Percentiles rank a stretch among this genome's conserved stretches.
Conservation (phyloP, 106 monocot genomes). For the Cymbidium sinense region DNA sequence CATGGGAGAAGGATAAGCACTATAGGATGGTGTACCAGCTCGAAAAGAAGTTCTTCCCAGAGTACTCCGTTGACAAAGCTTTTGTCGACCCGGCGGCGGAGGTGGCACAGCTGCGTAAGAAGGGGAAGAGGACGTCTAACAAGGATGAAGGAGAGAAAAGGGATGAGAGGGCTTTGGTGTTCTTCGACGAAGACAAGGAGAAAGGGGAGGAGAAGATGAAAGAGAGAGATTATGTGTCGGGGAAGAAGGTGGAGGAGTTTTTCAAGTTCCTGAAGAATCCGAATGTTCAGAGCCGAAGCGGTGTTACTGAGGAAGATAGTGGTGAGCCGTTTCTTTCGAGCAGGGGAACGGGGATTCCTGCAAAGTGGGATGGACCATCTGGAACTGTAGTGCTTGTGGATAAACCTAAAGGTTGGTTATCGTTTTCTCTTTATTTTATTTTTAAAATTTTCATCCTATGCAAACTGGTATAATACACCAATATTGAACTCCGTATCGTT, state of each 20-base stretch:
- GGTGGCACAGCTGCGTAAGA: slow-evolving; percentile 10
- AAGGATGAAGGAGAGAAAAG: slow-evolving; percentile 17
- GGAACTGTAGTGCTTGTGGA: slow-evolving; percentile 90
- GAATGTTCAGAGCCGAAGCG: slow-evolving; percentile 3
- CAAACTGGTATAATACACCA: not conserved
- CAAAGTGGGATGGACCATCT: slow-evolving; percentile 69
- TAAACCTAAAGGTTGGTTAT: slow-evolving; percentile 81
- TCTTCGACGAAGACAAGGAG: slow-evolving; percentile 28
- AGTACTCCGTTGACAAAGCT: slow-evolving; percentile 85
- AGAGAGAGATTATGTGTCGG: slow-evolving; percentile 21
- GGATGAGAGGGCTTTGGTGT: slow-evolving; percentile 39
- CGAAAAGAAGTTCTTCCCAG: slow-evolving; percentile 98
- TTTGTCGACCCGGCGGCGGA: slow-evolving; percentile 42
- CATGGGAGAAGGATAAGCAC: slow-evolving; percentile 99
- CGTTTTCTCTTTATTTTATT: not conserved
- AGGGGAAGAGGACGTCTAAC: slow-evolving; percentile 18
- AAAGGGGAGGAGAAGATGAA: slow-evolving; percentile 13
- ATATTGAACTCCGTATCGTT: not conserved
- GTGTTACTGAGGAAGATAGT: not conserved
- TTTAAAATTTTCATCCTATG: not conserved
- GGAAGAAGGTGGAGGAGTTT: slow-evolving; percentile 85
- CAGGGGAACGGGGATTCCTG: slow-evolving; percentile 70
- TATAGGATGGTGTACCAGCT: slow-evolving; percentile 93
- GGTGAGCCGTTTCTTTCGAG: slow-evolving; percentile 54
- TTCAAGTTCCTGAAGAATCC: slow-evolving; percentile 83